Evolutionary conservation across 495 filamentous ascomycete genomes (phyloP), one percentile per base, ranked within the genome.

Genomic region (Penicillium mononematosum): DNA sequence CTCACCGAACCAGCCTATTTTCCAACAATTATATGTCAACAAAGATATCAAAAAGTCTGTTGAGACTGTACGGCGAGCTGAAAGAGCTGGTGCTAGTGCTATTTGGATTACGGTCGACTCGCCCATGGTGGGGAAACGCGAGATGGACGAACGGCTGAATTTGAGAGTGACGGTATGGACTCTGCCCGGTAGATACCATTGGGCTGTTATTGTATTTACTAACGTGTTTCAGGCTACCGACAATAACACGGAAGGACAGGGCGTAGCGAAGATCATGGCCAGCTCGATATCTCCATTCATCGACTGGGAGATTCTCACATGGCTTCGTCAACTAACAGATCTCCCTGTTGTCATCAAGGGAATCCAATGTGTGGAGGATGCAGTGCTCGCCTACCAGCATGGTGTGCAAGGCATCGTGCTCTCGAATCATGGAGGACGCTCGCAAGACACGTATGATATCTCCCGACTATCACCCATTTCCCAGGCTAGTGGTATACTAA

Each of bases 301-400:
- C 19, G 83, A 81, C 64, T 96, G 91, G 91, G 82, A 82, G 38
- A 90, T 92, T 66, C 85, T 96, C 46, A 80, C 86, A 16, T 96
- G 88, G 88, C 86, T 95, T 71, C 77, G 83, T 43, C 78, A 77
- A 45, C 83, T 94, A 60, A 95, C 91, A 11, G 83, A 84, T 56
- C 90, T 95, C 78, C 91, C 91, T 29, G 87, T 96, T 49, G 78
- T 92, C 17, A 84, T 96, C 63, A 96, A 96, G 75, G 91, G 91
- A 20, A 88, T 96, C 49, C 91, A 95, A 76, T 80, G 89, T 46
- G 88, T 92, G 45, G 91, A 96, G 68, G 91, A 96, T 64, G 91
- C 92, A n/a, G 71, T 92, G 11, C 49, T 78, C 55, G 89, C 90
- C 12, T 78, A 87, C 58, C 83, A 92, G 59, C 67, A 73, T 51